These are phyloP conservation scores for Mrakia hoshinonis DNA, from an alignment of 768 basidiomycete species.

Conservation along the genomic window DNA sequence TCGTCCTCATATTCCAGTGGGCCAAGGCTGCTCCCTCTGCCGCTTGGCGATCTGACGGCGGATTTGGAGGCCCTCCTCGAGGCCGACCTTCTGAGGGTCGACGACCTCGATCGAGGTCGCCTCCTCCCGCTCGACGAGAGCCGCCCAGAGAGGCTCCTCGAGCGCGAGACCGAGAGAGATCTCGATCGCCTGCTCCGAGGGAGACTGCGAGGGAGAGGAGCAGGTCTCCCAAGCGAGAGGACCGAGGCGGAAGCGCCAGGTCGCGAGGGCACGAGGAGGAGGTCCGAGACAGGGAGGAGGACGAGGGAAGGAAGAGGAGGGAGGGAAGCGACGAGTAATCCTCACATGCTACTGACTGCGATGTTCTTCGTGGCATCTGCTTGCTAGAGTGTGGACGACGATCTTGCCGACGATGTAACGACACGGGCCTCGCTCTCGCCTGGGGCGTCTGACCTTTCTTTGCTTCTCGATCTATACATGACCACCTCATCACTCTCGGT, in stretches of 20 bases:
- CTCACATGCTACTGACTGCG: too few species aligned
- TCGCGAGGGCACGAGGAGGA: background rate
- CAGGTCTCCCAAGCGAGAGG: too few species aligned
- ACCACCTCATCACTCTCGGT: too few species aligned
- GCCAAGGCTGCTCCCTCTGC: slow-evolving; percentile 12
- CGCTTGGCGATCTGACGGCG: slow-evolving; percentile 11
- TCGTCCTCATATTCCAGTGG: background rate
- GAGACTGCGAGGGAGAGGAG: background rate
- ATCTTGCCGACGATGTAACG: background rate
- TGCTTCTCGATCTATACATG: too few species aligned
- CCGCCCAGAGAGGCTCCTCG: too few species aligned
- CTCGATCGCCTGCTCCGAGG: background rate
- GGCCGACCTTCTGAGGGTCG: slow-evolving; percentile 1
- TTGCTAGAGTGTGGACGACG: background rate
- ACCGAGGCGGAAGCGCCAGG: too few species aligned
- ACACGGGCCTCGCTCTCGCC: too few species aligned
- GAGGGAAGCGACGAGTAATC: background rate
- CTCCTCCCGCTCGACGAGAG: background rate
- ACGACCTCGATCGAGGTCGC: slow-evolving; percentile 15
- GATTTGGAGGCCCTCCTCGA: background rate
- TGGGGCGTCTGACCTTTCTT: too few species aligned
- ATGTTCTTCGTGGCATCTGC: too few species aligned
- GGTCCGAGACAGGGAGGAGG: slow-evolving; percentile 1
- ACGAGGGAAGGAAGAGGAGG: slow-evolving; percentile 15
- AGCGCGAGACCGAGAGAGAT: background rate